phyloP scores from a whole-genome alignment of 345 rosid genomes.

The Angophora floribunda region DNA sequence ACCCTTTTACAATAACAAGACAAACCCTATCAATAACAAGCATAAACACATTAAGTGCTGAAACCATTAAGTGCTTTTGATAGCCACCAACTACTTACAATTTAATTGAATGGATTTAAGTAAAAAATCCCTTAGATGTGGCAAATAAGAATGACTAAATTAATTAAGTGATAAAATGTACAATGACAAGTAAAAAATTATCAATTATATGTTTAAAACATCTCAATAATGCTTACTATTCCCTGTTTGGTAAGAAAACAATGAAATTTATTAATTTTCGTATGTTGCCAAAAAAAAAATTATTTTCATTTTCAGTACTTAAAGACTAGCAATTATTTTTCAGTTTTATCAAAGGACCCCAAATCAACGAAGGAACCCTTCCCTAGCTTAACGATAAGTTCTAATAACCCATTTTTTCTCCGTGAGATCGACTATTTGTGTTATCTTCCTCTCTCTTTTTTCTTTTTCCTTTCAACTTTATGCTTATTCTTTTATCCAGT shows the following conservation, averaged over 20 bases:
- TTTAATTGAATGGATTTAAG: background rate
- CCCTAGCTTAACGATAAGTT: background rate
- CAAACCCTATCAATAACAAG: background rate
- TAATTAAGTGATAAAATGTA: background rate
- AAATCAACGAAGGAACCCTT: background rate
- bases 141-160: background rate
- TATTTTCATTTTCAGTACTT: background rate
- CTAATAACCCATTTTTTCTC: background rate
- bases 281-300: background rate
- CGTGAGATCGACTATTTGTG: background rate
- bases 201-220: too few species aligned
- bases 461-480: background rate
- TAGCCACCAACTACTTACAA: background rate
- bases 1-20: background rate
- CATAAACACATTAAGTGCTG: background rate
- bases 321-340: background rate
- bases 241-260: background rate
- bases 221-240: background rate
- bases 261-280: background rate
- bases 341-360: background rate
- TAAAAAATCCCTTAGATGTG: background rate
- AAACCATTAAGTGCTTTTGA: background rate
- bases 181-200: background rate
- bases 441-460: background rate
- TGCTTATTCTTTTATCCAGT: background rate